Conservation (phyloP, 768 basidiomycete genomes). For the Dendrothele bispora region DNA sequence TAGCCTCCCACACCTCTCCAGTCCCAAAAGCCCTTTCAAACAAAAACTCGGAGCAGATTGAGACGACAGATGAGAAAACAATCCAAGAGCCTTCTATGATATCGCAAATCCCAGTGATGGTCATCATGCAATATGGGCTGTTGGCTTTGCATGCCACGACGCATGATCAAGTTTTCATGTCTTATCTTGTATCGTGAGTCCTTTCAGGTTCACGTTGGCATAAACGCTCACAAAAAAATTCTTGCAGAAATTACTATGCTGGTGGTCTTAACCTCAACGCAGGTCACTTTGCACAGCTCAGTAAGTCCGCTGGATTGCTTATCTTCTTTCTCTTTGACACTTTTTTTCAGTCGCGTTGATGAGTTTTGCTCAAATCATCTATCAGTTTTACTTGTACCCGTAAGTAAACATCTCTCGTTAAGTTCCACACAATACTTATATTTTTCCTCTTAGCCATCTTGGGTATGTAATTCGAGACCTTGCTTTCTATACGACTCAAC, state of each 20-base stretch:
- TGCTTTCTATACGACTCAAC: background rate
- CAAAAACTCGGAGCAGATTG: slow-evolving; percentile 40
- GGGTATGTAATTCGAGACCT: slow-evolving; percentile 39
- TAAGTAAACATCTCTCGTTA: slow-evolving; percentile 48
- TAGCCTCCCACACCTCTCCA: slow-evolving; percentile 26
- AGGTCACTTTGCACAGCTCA: slow-evolving; percentile 89
- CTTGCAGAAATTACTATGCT: slow-evolving; percentile 65
- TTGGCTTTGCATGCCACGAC: slow-evolving; percentile 87
- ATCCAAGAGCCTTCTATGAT: slow-evolving; percentile 59
- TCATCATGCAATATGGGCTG: slow-evolving; percentile 89
- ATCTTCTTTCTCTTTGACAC: background rate
- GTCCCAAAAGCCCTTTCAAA: too few species aligned
- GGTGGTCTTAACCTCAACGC: slow-evolving; percentile 92
- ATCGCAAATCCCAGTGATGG: slow-evolving; percentile 74
- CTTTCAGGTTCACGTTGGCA: background rate
- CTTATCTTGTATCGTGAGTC: slow-evolving; percentile 85
- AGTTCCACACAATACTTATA: background rate
- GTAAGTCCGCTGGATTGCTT: slow-evolving; percentile 36
- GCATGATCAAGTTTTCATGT: slow-evolving; percentile 89
- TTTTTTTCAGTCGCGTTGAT: slow-evolving; percentile 25
- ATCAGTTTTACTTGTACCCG: slow-evolving; percentile 91
- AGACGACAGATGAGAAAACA: too few species aligned
- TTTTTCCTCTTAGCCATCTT: slow-evolving; percentile 39
- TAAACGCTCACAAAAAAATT: slow-evolving; percentile 10
- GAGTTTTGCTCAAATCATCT: slow-evolving; percentile 58